Evolutionary conservation across 2,329 filamentous ascomycete species (phyloP).

Genomic region (Fusarium irregulare): DNA sequence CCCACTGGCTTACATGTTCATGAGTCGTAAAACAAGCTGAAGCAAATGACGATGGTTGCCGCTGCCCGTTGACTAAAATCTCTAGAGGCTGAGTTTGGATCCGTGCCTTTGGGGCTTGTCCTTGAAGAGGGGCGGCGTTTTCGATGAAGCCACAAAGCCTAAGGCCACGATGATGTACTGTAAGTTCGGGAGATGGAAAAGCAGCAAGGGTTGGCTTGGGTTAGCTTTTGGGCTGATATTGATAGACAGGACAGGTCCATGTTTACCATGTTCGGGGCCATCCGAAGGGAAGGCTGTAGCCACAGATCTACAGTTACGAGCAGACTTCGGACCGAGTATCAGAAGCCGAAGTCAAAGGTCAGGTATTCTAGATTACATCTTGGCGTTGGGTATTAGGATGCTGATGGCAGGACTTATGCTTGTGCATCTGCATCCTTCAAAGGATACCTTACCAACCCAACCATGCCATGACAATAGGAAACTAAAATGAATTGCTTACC

Average conservation of each 20-base stretch:
- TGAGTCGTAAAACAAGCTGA: conserved; percentile 21
- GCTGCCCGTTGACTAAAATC: not conserved
- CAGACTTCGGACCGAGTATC: conserved; percentile 31
- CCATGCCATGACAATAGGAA: not conserved
- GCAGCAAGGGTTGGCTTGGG: not conserved
- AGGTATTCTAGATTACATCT: not conserved
- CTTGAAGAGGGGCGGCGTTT: not conserved
- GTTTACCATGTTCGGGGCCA: conserved; percentile 36
- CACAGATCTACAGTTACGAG: conserved; percentile 25
- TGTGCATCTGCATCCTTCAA: not conserved
- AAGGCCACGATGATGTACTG: not conserved
- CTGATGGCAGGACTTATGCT: not conserved
- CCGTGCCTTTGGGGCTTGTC: not conserved
- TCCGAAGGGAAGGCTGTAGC: conserved; percentile 28
- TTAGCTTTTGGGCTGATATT: conserved; percentile 11
- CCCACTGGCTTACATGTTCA: conserved; percentile 22
- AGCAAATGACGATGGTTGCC: conserved; percentile 11
- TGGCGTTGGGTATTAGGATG: not conserved
- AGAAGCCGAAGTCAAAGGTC: conserved; percentile 8
- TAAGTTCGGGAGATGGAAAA: not conserved
- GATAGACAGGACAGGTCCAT: conserved; percentile 12
- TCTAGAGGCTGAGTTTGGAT: not conserved
- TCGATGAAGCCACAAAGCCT: not conserved
- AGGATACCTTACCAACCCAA: not conserved
- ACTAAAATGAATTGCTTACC: conserved; percentile 1